Conservation (phyloP, 805 yeast species). For the Ogataea pilisensis region DNA sequence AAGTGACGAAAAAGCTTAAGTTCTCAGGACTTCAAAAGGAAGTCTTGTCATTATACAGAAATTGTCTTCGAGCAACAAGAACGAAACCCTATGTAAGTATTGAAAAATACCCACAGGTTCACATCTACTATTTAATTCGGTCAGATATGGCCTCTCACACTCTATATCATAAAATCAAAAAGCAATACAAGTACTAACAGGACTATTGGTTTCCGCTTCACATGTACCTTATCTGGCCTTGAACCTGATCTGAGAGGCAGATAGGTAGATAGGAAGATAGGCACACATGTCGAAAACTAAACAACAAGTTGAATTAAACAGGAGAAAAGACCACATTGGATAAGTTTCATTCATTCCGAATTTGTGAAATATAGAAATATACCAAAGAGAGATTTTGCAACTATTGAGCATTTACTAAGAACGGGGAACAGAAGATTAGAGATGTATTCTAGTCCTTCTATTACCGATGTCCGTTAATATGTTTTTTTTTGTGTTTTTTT, state of each 20-base stretch:
- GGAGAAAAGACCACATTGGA: constrained; percentile 32
- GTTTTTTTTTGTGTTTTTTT: not conserved
- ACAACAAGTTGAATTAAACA: constrained; percentile 5
- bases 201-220: too few relatives aligned
- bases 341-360: constrained; percentile 40
- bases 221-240: not conserved
- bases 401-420: constrained; percentile 80
- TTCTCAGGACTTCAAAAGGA: constrained; percentile 50
- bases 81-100: constrained; percentile 40
- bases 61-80: constrained; percentile 41
- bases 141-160: too few relatives aligned
- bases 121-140: too few relatives aligned
- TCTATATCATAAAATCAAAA: too few relatives aligned
- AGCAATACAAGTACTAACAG: too few relatives aligned
- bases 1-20: constrained; percentile 14
- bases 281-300: not conserved
- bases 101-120: not conserved
- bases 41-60: constrained; percentile 46
- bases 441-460: constrained; percentile 64
- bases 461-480: constrained; percentile 56
- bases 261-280: not conserved
- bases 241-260: not conserved
- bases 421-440: constrained; percentile 70
- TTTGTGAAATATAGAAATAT: constrained; percentile 55
- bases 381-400: constrained; percentile 74